Base-by-base conservation (phyloP, 352 stramenopile species). In the Phytopythium delawarense region DNA sequence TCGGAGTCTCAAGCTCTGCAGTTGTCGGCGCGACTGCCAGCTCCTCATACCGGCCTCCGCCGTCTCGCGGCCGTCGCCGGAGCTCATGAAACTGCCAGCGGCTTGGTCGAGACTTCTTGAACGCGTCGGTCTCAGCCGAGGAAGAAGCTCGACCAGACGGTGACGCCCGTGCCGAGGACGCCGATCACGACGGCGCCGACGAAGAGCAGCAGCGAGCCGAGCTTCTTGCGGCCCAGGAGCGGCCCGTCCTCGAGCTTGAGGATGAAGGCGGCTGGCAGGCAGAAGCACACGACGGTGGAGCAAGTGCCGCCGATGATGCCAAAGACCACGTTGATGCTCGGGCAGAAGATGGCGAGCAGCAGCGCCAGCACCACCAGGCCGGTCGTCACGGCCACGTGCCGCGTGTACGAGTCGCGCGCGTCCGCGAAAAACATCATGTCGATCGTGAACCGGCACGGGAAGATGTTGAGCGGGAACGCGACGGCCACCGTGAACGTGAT, bases 361-460 rank as follows among this genome's bases (percentile, higher is more conserved):
- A 94, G 74, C 48, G 85, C 84, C 32, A 86, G 28, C 7, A 89
- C 56, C 35, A 94, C 85, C 7, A 94, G 71, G 7, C 67, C 64
- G 28, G 60, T 82, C 8, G 82, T 92, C 13, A 94, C 82, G 2
- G 70, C 66, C 12, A 91, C 74, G 68, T 92, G 85, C 48, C 85
- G 82, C n/a, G 64, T 46, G 37, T 63, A 61, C 59, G 85, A 94
- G 54, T 92, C 85, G 56, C 86, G 76, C 23, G 85, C 78, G 62
- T 84, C 72, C 2, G 85, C 81, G 51, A 94, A 94, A 64, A 91
- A 94, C 85, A 94, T 92, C 83, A 94, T 92, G 65, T 94, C 83
- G 62, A 94, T 84, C 7, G 79, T 92, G 61, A 94, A 94, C 23
- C 85, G 79, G 59, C 85, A 94, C 46, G 85, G 85, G 51, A 94